Evolutionary conservation across 2,329 filamentous ascomycete genomes (phyloP).

Genomic region (Didymellaceae sp.): DNA sequence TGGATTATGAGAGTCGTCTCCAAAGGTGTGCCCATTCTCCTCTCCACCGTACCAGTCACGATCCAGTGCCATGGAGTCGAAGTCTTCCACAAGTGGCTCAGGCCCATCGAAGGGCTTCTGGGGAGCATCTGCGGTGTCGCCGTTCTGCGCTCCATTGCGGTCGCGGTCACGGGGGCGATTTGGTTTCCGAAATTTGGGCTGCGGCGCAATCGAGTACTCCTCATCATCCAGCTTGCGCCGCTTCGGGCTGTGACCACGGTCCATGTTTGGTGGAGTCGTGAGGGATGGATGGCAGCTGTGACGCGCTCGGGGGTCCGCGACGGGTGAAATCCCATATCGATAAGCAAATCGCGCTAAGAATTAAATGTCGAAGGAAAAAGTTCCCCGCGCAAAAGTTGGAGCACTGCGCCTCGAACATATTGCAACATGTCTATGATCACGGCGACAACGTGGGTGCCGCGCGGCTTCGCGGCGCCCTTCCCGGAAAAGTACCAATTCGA

Average conservation of each 20-base stretch:
- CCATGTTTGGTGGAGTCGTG: slow-evolving; percentile 33
- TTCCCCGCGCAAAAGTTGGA: slow-evolving; percentile 13
- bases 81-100: slow-evolving; percentile 66
- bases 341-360: slow-evolving; percentile 20
- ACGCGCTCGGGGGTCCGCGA: slow-evolving; percentile 33
- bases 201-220: slow-evolving; percentile 62
- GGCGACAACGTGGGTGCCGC: slow-evolving; percentile 60
- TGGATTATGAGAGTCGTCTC: slow-evolving; percentile 91
- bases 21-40: slow-evolving; percentile 83
- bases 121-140: slow-evolving; percentile 51
- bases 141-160: slow-evolving; percentile 37
- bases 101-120: slow-evolving; percentile 67
- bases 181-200: slow-evolving; percentile 51
- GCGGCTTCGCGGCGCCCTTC: slow-evolving; percentile 58
- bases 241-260: slow-evolving; percentile 62
- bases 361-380: slow-evolving; percentile 19
- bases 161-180: slow-evolving; percentile 41
- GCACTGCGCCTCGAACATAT: slow-evolving; percentile 9
- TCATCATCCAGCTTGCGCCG: slow-evolving; percentile 71
- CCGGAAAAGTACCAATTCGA: slow-evolving; percentile 59
- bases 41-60: slow-evolving; percentile 93
- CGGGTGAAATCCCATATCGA: slow-evolving; percentile 22
- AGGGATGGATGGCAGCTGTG: not conserved
- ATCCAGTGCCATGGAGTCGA: slow-evolving; percentile 78
- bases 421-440: slow-evolving; percentile 62